Percentiles rank a stretch among this genome's conserved stretches.
Conservation (phyloP, 2,329 filamentous ascomycete genomes). For the Pseudogymnoascus pannorum region DNA sequence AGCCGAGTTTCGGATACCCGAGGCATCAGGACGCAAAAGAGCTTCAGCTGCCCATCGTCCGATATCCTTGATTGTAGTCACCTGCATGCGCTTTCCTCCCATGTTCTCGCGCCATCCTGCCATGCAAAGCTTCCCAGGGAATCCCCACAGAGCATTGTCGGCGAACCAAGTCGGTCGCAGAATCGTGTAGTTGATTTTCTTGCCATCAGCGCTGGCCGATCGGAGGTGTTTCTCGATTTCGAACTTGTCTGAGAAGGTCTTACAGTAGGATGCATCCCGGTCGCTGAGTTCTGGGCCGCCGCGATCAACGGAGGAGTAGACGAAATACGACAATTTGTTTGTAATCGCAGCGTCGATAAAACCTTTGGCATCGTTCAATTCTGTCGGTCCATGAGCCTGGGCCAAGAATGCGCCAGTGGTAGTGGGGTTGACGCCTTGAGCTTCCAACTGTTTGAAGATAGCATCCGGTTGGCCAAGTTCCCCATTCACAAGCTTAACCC, state of each 20-base stretch:
- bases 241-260: constrained; percentile 49
- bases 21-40: constrained; percentile 33
- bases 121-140: constrained; percentile 22
- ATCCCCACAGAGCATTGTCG: constrained; percentile 34
- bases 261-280: constrained; percentile 40
- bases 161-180: constrained; percentile 49
- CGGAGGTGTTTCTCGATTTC: constrained; percentile 49
- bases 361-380: constrained; percentile 43
- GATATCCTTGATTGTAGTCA: constrained; percentile 37
- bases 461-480: constrained; percentile 44
- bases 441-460: constrained; percentile 37
- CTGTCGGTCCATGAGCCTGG: constrained; percentile 27
- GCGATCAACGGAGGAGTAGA: constrained; percentile 52
- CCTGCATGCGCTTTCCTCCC: constrained; percentile 32
- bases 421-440: constrained; percentile 42
- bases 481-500: constrained; percentile 48
- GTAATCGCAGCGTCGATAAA: constrained; percentile 44
- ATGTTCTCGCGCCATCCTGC: constrained; percentile 28
- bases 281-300: constrained; percentile 39
- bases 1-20: constrained; percentile 28
- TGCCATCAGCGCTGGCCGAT: constrained; percentile 30
- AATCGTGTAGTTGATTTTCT: constrained; percentile 45
- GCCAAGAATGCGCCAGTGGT: constrained; percentile 41
- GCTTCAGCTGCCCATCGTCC: constrained; percentile 39
- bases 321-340: constrained; percentile 44